Evolutionary conservation across 1,284 basidiomycete genomes (phyloP).

Genomic region (Trichosporon inkin): DNA sequence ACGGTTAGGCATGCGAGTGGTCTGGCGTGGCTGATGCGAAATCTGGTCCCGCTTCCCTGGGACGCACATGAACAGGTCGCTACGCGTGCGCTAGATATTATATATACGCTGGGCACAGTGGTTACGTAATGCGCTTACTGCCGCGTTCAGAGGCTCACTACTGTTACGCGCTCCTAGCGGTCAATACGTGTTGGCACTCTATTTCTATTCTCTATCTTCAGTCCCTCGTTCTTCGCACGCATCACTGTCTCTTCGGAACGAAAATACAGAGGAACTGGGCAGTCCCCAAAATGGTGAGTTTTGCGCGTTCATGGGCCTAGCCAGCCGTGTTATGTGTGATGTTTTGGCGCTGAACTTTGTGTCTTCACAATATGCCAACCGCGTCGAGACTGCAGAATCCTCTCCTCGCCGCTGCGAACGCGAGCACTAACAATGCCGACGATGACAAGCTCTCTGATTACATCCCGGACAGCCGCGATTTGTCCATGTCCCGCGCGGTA

Average conservation of each 20-base stretch:
- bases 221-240: background rate
- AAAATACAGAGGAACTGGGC: background rate
- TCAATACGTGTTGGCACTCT: background rate
- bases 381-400: conserved; percentile 35
- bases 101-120: background rate
- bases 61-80: background rate
- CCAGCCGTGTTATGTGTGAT: background rate
- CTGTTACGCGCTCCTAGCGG: conserved; percentile 1
- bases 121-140: background rate
- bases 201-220: background rate
- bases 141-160: background rate
- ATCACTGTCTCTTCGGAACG: background rate
- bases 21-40: background rate
- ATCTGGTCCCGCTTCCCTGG: background rate
- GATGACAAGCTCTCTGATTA: conserved; percentile 50
- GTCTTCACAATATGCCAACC: background rate
- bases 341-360: background rate
- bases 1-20: background rate
- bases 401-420: conserved; percentile 44
- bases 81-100: background rate
- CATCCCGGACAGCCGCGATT: conserved; percentile 44
- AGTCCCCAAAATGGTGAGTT: conserved; percentile 9
- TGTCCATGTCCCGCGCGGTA: conserved; percentile 47
- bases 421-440: conserved; percentile 28
- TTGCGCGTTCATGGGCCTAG: no score